Evolutionary conservation across 208 protist genomes (phyloP), one percentile per base, ranked within the genome.

Genomic region (Herpetomonas tarakana): DNA sequence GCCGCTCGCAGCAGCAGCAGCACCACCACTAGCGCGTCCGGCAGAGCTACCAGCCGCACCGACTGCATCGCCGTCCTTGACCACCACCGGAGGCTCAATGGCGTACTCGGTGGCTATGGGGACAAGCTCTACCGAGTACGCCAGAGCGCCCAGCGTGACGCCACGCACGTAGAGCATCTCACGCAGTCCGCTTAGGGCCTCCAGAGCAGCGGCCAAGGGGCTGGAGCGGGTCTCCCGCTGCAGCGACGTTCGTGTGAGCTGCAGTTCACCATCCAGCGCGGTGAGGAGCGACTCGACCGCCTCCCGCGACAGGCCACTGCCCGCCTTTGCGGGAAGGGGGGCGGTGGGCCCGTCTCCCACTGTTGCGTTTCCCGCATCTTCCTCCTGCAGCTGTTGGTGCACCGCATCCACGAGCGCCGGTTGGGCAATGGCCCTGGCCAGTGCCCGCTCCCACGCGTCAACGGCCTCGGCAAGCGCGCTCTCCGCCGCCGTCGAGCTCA

Each of bases 91-190:
- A 22, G 77, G 74, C 52, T 84, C 74, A 46, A 88, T 71, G 58
- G 88, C 91, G 65, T 84, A 71, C 41, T 86, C 77, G 14, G 83
- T 70, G 14, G 74, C 61, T 3, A 95, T 49, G 22, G 71, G 72
- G 47, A 78, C 66, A 56, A 91, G 58, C 58, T 92, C 84, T 0
- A 92, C 68, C 16, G 69, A 62, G 70, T 83, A 78, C 19, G 76
- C 65, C 41, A 95, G 60, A 28, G 78, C 65, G 39, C 76, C 69
- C 7, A 95, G 77, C 3, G 73, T 58, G 26, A 71, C 71, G 14
- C 85, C 88, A 22, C 83, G 85, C 44, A 62, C 49, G 69, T 90
- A 95, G 14, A 95, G 57, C 29, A 54, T 58, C 46, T 68, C 69
- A 46, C 88, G 82, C 27, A 95, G 67, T 18, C 81, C 44, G 61